Evolutionary conservation across 495 filamentous ascomycete genomes (phyloP), one percentile per base, ranked within the genome.

Genomic region (Acidomyces sp.): DNA sequence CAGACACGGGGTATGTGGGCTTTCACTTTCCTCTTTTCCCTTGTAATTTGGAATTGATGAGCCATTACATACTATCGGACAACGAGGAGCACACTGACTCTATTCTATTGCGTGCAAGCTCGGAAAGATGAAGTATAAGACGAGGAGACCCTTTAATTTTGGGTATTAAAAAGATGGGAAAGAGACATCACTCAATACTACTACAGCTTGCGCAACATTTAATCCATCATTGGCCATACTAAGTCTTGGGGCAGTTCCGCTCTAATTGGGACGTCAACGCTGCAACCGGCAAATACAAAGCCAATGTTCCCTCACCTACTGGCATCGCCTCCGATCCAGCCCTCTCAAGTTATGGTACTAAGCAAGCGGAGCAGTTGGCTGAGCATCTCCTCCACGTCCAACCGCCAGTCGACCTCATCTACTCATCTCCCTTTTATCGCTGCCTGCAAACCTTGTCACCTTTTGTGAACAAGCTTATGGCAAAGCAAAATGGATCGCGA

Each of bases 391-490:
- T 58, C n/a, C 56, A 57, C 3, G 54, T 78, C 3, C 56, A 76
- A 17, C 80, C 85, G 9, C 70, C 77, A 24, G 67, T 82, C 36
- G 79, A 86, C 18, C 69, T 74, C 38, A 63, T 95, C 51, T 95
- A 93, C 64, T 78, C 70, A 11, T 84, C 77, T 45, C 84, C 85
- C 11, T 95, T 87, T 55, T 96, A 93, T 59, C 74, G 90, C 39
- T 97, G 90, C 57, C 63, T 96, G 15, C 83, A 95, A 59, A 96
- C 90, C 0, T 71, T 95, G 29, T 62, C 63, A 26, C 86, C 87
- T 0, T 71, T 74, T 17, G 69, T 82, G 9, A 69, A 77, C 45
- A 15, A 16, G 18, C 57, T 57, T 20, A 59, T 78, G 45, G 64
- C 61, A 34, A 50, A 58, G 40, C 37, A 38, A 34, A 52, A 57